phyloP scores from a whole-genome alignment of 352 stramenopile species.

The Halophytophthora batemanensis region DNA sequence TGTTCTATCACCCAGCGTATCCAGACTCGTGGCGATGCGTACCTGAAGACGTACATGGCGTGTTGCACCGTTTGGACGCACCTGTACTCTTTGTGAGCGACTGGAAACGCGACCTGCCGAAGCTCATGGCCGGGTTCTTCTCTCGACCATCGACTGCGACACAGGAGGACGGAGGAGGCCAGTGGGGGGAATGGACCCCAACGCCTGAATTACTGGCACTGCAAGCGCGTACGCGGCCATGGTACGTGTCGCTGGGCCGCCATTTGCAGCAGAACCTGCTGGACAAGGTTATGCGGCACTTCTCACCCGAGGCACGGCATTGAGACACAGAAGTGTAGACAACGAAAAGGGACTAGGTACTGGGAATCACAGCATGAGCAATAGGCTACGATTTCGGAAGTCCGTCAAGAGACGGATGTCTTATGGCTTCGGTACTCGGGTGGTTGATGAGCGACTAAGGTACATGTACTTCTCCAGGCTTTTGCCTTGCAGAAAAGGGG shows the following conservation, averaged over 20 bases:
- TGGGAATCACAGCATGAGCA: too few relatives aligned
- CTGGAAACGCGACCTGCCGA: constrained; percentile 50
- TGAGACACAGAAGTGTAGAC: too few relatives aligned
- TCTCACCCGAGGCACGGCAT: constrained; percentile 13
- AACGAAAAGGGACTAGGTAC: too few relatives aligned
- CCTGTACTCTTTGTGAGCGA: constrained; percentile 58
- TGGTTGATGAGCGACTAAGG: too few relatives aligned
- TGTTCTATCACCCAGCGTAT: constrained; percentile 61
- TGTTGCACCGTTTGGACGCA: constrained; percentile 45
- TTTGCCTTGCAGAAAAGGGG: too few relatives aligned
- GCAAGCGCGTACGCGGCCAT: constrained; percentile 28
- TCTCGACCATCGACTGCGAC: constrained; percentile 3
- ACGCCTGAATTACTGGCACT: constrained; percentile 32
- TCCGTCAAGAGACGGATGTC: too few relatives aligned
- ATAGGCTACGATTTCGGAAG: too few relatives aligned
- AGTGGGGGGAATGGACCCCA: constrained; percentile 23
- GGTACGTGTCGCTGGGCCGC: constrained; percentile 36
- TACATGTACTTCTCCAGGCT: too few relatives aligned
- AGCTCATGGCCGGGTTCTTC: constrained; percentile 36
- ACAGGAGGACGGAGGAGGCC: not conserved
- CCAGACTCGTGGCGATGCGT: constrained; percentile 54
- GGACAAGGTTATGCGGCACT: constrained; percentile 34
- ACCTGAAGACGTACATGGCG: constrained; percentile 48
- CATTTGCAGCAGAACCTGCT: constrained; percentile 48
- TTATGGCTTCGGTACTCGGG: too few relatives aligned